Evolutionary conservation across 306 rosid genomes (phyloP), one percentile per base, ranked within the genome.

Genomic region (Adenanthera pavonina): DNA sequence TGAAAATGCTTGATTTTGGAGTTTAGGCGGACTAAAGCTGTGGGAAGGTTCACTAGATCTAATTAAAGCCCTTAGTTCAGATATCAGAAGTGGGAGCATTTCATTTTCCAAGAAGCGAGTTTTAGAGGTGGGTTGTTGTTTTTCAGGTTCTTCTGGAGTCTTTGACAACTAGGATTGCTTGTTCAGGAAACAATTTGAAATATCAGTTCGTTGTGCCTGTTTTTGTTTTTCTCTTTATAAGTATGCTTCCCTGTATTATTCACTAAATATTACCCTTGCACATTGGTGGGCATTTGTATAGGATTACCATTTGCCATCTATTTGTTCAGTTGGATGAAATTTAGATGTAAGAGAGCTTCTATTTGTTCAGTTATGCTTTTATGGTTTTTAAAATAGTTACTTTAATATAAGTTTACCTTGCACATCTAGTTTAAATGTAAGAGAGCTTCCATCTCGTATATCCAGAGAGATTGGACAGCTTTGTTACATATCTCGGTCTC

Each of bases 31-130:
- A 14, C 82, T 95, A 76, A 93, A 95, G 92, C 81, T 92, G 78
- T 95, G 99, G 98, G 97, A 92, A 86, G 98, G 97, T 79, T 91
- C 97, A 54, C 85, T 89, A 78, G 98, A 95, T 87, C 89, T 93
- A 33, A 88, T 92, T 78, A 93, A 89, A 89, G 91, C 92, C 80
- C 92, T 95, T 43, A 57, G 70, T 64, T 89, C 89, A 1, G 92
- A 92, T 75, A 80, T 88, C 48, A 85, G 80, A 82, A 76, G 74
- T 74, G 94, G 86, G 2, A 65, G 79, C 84, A 78, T 92, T 70
- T 86, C 91, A 30, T 86, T 92, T 85, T 8, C 74, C 4, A 84
- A 87, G 76, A 93, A 88, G 89, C 87, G 85, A 81, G 97, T 95
- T 67, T 86, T 93, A 88, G 97, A 95, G 98, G 98, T 93, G 87